phyloP scores from a whole-genome alignment of 2,329 filamentous ascomycete species.

The Graphiopsis chlorocephala region DNA sequence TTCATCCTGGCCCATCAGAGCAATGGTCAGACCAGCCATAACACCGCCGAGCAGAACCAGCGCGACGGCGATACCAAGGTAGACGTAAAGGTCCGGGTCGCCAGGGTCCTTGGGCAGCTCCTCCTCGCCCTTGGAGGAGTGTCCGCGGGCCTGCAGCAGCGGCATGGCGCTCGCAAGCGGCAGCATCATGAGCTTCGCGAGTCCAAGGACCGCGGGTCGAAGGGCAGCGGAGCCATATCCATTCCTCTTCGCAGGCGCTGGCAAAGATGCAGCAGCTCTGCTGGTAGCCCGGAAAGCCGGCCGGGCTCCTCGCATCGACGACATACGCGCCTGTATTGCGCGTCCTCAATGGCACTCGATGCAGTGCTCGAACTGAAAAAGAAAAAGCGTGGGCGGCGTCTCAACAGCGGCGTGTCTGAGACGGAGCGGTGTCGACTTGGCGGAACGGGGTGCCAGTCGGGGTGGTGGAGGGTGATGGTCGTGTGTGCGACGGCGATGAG shows the following conservation, averaged over 20 bases:
- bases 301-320: conserved; percentile 12
- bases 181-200: conserved; percentile 24
- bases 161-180: conserved; percentile 26
- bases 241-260: conserved; percentile 4
- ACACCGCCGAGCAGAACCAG: conserved; percentile 86
- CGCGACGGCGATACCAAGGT: conserved; percentile 72
- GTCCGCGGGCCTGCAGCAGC: conserved; percentile 13
- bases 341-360: background rate
- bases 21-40: conserved; percentile 91
- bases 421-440: background rate
- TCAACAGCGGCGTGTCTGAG: background rate
- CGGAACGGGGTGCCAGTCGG: background rate
- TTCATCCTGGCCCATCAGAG: conserved; percentile 81
- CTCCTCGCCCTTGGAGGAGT: conserved; percentile 13
- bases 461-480: background rate
- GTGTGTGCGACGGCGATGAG: background rate
- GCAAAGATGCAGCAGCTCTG: background rate
- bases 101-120: conserved; percentile 29
- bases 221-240: conserved; percentile 20
- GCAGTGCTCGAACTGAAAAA: background rate
- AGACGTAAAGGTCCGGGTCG: conserved; percentile 72
- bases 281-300: conserved; percentile 1
- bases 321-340: conserved; percentile 13
- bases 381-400: background rate
- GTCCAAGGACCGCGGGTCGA: conserved; percentile 20